Evolutionary conservation across 2,329 filamentous ascomycete genomes (phyloP), one percentile per base, ranked within the genome.

Genomic region (Aspergillus sp.): DNA sequence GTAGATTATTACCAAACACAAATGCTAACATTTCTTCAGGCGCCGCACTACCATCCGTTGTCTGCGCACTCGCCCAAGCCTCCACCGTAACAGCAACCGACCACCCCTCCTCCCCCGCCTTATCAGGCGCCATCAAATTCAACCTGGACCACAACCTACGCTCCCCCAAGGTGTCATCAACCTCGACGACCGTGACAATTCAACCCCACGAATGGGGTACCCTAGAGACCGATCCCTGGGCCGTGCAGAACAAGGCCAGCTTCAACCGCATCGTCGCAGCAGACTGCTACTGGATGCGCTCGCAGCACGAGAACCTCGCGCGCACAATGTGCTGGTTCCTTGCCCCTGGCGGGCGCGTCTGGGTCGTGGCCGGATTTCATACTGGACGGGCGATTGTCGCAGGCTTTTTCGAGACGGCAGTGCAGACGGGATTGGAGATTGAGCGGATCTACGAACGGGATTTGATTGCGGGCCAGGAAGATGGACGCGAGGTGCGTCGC

Each of bases 241-340:
- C 77, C 1, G 52, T 61, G 2, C 53, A 64, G 4, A 64, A 76
- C 58, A 74, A 74, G 12, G 75, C 76, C 8, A 59, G 65, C 5
- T 88, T 82, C 68, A 81, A 80, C 1, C 80, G 83, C 19, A 82
- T 88, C 54, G 77, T 88, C 10, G 83, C 84, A 1, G 85, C 85
- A 55, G 86, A 88, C 67, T 87, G 85, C 72, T 80, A 84, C 61
- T 88, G 85, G 85, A 85, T 87, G 81, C 76, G 74, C 0, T 73
- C 74, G 21, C 81, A 87, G 72, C 85, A 88, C 67, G 76, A 78
- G 51, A 85, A 84, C 63, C 78, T 88, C 15, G 81, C 79, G 10
- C 74, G 71, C 13, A 85, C 84, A 1, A 82, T 87, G 78, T 71
- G 81, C 5, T 83, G 84, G 71, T 86, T 87, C 66, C 77, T 87